A percentile compares a stretch with the other conserved stretches of the same genome.
phyloP scores from a whole-genome alignment of 2,329 filamentous ascomycete species.

The Neurospora crassa region DNA sequence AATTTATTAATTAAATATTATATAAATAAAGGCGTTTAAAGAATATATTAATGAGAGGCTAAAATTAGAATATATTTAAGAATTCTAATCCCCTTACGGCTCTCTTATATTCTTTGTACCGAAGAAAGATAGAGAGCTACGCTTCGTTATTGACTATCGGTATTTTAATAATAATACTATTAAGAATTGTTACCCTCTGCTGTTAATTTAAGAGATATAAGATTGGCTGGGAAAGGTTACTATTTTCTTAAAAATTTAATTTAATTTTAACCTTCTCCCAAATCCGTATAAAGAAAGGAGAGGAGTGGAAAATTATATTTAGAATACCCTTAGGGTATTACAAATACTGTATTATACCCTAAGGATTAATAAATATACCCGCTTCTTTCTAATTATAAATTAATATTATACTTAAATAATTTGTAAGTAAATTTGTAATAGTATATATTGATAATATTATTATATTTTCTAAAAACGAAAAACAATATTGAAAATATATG shows the following conservation, averaged over 20 bases:
- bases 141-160: not conserved
- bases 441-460: conserved; percentile 12
- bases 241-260: not conserved
- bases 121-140: not conserved
- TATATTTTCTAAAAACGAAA: conserved; percentile 5
- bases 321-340: conserved; percentile 17
- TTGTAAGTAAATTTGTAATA: conserved; percentile 4
- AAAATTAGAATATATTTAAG: not conserved
- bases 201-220: not conserved
- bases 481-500: conserved; percentile 5
- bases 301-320: conserved; percentile 14
- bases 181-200: too few relatives aligned
- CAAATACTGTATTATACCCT: conserved; percentile 24
- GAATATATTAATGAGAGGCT: not conserved
- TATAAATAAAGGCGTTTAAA: not conserved
- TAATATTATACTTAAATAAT: not conserved
- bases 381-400: conserved; percentile 6
- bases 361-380: conserved; percentile 18
- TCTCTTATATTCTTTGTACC: not conserved
- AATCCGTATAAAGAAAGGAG: not conserved
- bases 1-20: not conserved
- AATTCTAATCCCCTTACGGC: not conserved
- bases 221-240: not conserved
- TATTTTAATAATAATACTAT: not conserved
- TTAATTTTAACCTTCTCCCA: not conserved